Evolutionary conservation across 495 filamentous ascomycete species (phyloP).

Genomic region (Tetracladium setigerum): DNA sequence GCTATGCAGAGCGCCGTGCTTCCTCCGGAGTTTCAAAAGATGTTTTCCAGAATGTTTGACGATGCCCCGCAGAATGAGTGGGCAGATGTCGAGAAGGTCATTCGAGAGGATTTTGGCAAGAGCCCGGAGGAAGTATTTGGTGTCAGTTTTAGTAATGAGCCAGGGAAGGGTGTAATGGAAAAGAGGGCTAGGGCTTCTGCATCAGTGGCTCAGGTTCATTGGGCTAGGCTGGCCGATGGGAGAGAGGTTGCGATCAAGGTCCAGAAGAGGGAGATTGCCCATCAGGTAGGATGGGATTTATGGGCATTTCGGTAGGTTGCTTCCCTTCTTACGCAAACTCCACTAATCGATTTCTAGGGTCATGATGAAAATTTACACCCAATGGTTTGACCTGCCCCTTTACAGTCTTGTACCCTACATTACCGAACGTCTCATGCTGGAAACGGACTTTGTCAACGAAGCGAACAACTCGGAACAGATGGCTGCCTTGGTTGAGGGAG

Average conservation of each 20-base stretch:
- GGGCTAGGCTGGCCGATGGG: slow-evolving; percentile 77
- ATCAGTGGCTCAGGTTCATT: slow-evolving; percentile 93
- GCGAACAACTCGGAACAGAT: slow-evolving; percentile 82
- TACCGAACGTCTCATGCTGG: slow-evolving; percentile 74
- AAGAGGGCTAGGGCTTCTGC: slow-evolving; percentile 78
- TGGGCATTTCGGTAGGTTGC: slow-evolving; percentile 83
- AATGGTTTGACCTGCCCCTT: slow-evolving; percentile 79
- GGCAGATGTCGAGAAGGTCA: slow-evolving; percentile 79
- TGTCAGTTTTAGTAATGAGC: slow-evolving; percentile 63
- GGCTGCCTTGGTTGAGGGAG: slow-evolving; percentile 65
- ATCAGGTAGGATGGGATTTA: slow-evolving; percentile 86
- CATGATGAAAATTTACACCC: slow-evolving; percentile 67
- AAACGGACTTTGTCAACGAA: slow-evolving; percentile 92
- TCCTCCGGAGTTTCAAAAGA: slow-evolving; percentile 87
- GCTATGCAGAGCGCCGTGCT: slow-evolving; percentile 95
- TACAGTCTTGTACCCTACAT: slow-evolving; percentile 87
- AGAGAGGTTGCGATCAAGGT: slow-evolving; percentile 91
- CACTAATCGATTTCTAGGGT: slow-evolving; percentile 38
- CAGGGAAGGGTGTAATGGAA: slow-evolving; percentile 73
- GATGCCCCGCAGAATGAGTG: slow-evolving; percentile 94
- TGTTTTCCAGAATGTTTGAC: slow-evolving; percentile 96
- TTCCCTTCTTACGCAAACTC: neutral
- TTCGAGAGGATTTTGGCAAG: slow-evolving; percentile 78
- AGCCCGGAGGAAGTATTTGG: slow-evolving; percentile 84
- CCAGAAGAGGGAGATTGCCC: slow-evolving; percentile 87